These are phyloP conservation scores for Hippophae gyantsensis DNA, from an alignment of 306 rosid species.

Conservation along the genomic window DNA sequence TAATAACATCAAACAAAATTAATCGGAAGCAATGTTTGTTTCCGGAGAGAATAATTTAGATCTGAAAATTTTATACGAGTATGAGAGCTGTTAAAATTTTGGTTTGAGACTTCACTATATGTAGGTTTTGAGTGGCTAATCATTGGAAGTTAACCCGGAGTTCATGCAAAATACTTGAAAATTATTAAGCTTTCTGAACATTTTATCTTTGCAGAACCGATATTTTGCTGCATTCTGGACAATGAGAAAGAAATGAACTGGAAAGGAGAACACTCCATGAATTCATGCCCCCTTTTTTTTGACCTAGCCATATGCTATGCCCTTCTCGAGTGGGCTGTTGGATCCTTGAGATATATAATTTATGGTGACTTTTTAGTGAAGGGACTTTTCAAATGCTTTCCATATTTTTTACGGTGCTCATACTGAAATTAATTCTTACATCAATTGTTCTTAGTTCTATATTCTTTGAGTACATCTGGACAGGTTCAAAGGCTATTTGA, in stretches of 20 bases:
- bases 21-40: too few relatives aligned
- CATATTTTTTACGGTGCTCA: not conserved
- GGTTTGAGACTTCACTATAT: too few relatives aligned
- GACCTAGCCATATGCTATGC: constrained; percentile 2
- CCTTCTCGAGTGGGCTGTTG: not conserved
- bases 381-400: too few relatives aligned
- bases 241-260: constrained; percentile 50
- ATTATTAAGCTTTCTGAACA: constrained; percentile 10
- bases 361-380: too few relatives aligned
- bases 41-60: too few relatives aligned
- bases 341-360: not conserved
- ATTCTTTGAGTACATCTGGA: too few relatives aligned
- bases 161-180: not conserved
- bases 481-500: too few relatives aligned
- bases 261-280: constrained; percentile 6
- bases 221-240: constrained; percentile 89
- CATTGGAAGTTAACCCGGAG: not conserved
- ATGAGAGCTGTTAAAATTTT: too few relatives aligned
- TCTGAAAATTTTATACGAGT: too few relatives aligned
- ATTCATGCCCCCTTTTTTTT: not conserved
- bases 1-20: too few relatives aligned
- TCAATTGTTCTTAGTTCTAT: too few relatives aligned
- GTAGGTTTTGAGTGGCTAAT: not conserved
- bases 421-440: not conserved
- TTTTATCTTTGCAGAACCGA: constrained; percentile 56